These are phyloP conservation scores for Tremellales sp. DNA, from an alignment of 1,284 basidiomycete genomes.

Conservation along the genomic window DNA sequence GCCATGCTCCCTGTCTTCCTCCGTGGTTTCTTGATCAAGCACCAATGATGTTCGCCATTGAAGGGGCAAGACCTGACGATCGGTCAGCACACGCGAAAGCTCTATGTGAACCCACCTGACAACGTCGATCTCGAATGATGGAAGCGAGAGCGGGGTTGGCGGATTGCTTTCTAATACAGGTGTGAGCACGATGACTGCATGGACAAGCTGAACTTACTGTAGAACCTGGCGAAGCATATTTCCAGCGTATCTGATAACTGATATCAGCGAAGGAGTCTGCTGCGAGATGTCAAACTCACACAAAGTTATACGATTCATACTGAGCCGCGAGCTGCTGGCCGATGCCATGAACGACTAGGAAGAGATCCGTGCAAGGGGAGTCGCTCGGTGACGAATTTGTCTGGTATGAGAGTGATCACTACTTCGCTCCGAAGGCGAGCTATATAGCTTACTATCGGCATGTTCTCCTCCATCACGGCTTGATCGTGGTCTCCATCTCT, in stretches of 20 bases:
- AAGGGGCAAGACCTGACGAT: slow-evolving; percentile 52
- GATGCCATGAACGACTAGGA: slow-evolving; percentile 54
- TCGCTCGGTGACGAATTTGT: slow-evolving; percentile 41
- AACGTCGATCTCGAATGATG: slow-evolving; percentile 51
- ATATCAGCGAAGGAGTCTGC: neutral
- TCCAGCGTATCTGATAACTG: slow-evolving; percentile 45
- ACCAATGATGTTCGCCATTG: slow-evolving; percentile 55
- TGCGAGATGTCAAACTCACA: slow-evolving; percentile 22
- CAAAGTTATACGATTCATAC: slow-evolving; percentile 53
- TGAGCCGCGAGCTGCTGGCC: slow-evolving; percentile 51
- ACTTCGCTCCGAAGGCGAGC: neutral
- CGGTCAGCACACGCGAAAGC: neutral
- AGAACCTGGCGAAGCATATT: slow-evolving; percentile 52
- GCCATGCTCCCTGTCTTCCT: slow-evolving; percentile 50
- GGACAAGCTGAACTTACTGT: slow-evolving; percentile 28
- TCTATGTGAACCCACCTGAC: slow-evolving; percentile 29
- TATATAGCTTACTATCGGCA: slow-evolving; percentile 30
- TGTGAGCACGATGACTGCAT: neutral
- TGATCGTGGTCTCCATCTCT: slow-evolving; percentile 14
- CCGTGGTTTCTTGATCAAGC: slow-evolving; percentile 48
- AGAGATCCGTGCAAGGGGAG: slow-evolving; percentile 51
- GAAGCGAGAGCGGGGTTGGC: slow-evolving; percentile 49
- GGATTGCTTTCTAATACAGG: slow-evolving; percentile 51
- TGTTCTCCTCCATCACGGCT: slow-evolving; percentile 43
- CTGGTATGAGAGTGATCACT: slow-evolving; percentile 10